phyloP scores from a whole-genome alignment of 805 yeast species.

The Pichia kluyveri region DNA sequence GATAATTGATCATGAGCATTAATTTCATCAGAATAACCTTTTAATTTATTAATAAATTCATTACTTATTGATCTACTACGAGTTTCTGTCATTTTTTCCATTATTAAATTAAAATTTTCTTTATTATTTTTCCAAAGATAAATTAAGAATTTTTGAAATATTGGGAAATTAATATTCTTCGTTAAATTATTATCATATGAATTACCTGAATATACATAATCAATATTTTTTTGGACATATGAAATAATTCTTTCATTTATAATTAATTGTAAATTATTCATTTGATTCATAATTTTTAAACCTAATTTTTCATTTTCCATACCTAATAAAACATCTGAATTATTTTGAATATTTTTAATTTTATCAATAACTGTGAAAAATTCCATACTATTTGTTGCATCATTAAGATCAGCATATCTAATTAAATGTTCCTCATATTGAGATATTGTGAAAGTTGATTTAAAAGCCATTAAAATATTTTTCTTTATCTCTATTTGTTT shows the following conservation, averaged over 20 bases:
- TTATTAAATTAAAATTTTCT: constrained; percentile 47
- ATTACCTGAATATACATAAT: constrained; percentile 16
- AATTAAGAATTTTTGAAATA: constrained; percentile 24
- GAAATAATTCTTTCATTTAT: constrained; percentile 48
- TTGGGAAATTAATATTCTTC: constrained; percentile 11
- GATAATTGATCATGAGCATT: not conserved
- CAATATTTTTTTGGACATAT: constrained; percentile 25
- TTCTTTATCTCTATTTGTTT: constrained; percentile 39
- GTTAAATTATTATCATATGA: constrained; percentile 14
- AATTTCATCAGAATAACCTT: constrained; percentile 25
- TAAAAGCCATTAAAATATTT: constrained; percentile 41
- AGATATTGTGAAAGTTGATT: constrained; percentile 54
- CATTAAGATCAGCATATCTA: constrained; percentile 26
- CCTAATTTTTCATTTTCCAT: constrained; percentile 63
- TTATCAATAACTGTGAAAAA: constrained; percentile 54
- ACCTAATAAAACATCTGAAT: constrained; percentile 63
- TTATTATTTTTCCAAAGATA: constrained; percentile 29
- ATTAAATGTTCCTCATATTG: constrained; percentile 59
- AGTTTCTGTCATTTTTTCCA: constrained; percentile 56
- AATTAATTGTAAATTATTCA: constrained; percentile 40
- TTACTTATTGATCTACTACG: constrained; percentile 55
- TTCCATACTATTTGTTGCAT: constrained; percentile 33
- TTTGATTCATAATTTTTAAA: constrained; percentile 49
- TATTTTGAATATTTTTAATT: constrained; percentile 54
- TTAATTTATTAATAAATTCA: constrained; percentile 57